Evolutionary conservation across 2,329 filamentous ascomycete genomes (phyloP), one percentile per base, ranked within the genome.

Genomic region (Cyphellophora europaea): DNA sequence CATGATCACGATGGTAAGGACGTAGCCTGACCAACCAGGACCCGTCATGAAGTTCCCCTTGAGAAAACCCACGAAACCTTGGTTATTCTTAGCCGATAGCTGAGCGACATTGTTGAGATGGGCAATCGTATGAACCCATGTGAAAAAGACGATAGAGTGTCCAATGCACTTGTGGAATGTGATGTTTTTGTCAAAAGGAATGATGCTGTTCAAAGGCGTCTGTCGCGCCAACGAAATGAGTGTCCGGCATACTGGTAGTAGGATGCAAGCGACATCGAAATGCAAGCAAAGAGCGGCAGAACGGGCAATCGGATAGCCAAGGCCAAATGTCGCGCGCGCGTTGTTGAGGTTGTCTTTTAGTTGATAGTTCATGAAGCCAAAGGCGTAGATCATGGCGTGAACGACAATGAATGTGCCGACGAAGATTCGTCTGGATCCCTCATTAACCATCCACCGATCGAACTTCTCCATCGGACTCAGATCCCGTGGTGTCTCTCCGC

Each of bases 71-170:
- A 79, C 79, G 58, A 91, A 73, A 18, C 84, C 84, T 8, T 88
- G 71, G 38, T 79, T 76, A 57, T 87, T 79, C 62, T 82, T 78
- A 43, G 74, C 72, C 3, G 84, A 74, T 39, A 87, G 75, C 59
- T 80, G 79, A 14, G 79, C 84, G 51, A 88, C 79, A 64, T 91
- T 91, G 67, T 83, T 82, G 82, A 82, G 88, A 61, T 91, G 84
- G 18, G 84, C 81, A 51, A 89, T 76, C n/a, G 82, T 88, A 61
- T 91, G 85, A 1, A 89, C 73, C 79, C 82, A 87, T 10, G 83
- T 84, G 59, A 84, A 93, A 62, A 89, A 86, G 47, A 91, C 79
- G 51, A 93, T 87, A 15, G 83, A 87, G 82, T 83, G 91, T 4
- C 82, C 84, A 15, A 82, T 83, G 32, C 71, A 77, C 62, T 85